Evolutionary conservation across 805 yeast species (phyloP).

Genomic region (Candida caryicola): DNA sequence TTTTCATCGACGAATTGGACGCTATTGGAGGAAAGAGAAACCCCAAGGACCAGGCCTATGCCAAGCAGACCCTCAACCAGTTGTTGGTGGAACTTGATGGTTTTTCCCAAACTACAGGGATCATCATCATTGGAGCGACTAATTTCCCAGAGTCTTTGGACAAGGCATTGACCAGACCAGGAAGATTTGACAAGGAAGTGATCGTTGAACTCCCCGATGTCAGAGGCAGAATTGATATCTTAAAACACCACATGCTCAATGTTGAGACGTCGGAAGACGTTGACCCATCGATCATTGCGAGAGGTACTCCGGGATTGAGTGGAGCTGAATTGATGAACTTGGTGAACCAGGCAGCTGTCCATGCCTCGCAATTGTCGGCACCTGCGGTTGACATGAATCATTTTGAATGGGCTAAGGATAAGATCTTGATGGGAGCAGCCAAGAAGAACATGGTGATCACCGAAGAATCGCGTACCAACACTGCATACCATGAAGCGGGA

Average conservation of each 20-base stretch:
- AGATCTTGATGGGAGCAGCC: slow-evolving; percentile 96
- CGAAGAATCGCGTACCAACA: slow-evolving; percentile 87
- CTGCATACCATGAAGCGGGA: slow-evolving; percentile 99
- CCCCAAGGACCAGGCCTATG: slow-evolving; percentile 97
- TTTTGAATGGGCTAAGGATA: slow-evolving; percentile 99
- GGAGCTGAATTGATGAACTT: slow-evolving; percentile 96
- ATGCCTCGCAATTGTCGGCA: slow-evolving; percentile 91
- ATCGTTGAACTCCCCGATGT: slow-evolving; percentile 96
- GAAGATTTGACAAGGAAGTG: slow-evolving; percentile 94
- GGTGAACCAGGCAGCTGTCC: slow-evolving; percentile 97
- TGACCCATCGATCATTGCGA: slow-evolving; percentile 84
- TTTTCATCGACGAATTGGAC: slow-evolving; percentile 95
- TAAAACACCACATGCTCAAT: slow-evolving; percentile 87
- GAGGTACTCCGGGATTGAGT: slow-evolving; percentile 97
- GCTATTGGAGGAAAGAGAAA: slow-evolving; percentile 98
- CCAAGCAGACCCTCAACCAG: slow-evolving; percentile 95
- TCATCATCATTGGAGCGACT: slow-evolving; percentile 96
- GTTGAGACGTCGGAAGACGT: slow-evolving; percentile 83
- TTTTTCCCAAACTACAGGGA: slow-evolving; percentile 85
- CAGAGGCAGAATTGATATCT: slow-evolving; percentile 91
- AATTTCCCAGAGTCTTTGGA: slow-evolving; percentile 97
- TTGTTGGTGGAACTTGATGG: slow-evolving; percentile 95
- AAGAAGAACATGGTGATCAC: slow-evolving; percentile 97
- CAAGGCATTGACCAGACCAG: slow-evolving; percentile 97
- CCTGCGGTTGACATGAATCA: slow-evolving; percentile 86